Base-by-base conservation (phyloP, 1,284 basidiomycete species). In the Ceratobasidium sp. region DNA sequence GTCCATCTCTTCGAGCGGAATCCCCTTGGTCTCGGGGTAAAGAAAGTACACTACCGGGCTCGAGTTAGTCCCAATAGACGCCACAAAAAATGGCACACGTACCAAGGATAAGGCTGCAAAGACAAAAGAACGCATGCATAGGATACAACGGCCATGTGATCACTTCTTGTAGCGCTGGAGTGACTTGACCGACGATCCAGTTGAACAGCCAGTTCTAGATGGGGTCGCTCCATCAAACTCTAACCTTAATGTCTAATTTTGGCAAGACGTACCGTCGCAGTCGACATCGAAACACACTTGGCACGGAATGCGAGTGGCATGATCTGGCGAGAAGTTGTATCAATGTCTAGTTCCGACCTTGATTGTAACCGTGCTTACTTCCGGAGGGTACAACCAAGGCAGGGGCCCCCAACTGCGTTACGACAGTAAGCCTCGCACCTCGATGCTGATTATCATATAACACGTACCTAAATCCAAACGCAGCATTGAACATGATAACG, bases 41-140 rank as follows among this genome's bases (percentile, higher is more conserved):
- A 94, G 33, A n/a, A 74, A 74, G 61, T 74, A 74, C 38, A 74
- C 71, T 69, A 40, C 56, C 23, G 15, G 28, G 17, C 26, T 26
- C 28, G 28, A 92, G 94, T 83, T 38, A 74, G 56, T 75, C 48
- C 9, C n/a, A 66, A 83, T 13, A 28, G 17, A 77, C 79, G 75
- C 17, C 33, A 9, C 28, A n/a, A 26, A 10, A 12, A n/a, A 4
- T 3, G 5, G 23, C n/a, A 48, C 42, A 85, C 87, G 82, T 81
- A 90, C 91, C 93, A 42, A 96, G 86, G 52, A 96, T 87, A 97
- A 97, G n/a, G n/a, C n/a, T n/a, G n/a, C n/a, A n/a, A n/a, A n/a
- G n/a, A n/a, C n/a, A n/a, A n/a, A n/a, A n/a, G 86, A 96, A 96
- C 13, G 94, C 96, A 82, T 98, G 96, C 94, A 99, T 96, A 0